Evolutionary conservation across 2,329 filamentous ascomycete genomes (phyloP), one percentile per base, ranked within the genome.

Genomic region (Esteya vermicola): DNA sequence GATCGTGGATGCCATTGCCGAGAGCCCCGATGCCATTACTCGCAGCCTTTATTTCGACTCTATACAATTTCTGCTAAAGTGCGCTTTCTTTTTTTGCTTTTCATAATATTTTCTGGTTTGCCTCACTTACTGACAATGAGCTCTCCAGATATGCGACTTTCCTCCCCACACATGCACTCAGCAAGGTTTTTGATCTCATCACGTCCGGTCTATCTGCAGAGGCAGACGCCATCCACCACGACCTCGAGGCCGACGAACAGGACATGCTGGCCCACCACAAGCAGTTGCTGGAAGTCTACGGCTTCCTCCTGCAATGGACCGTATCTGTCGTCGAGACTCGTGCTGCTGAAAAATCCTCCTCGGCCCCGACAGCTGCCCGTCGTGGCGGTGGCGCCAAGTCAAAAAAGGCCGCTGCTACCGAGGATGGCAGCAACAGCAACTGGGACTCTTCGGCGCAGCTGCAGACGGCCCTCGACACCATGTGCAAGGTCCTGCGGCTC

Each of bases 31-130:
- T 60, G 82, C 83, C 44, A 80, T 98, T 49, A 78, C 77, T 46
- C 80, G 79, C 60, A 74, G 78, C 52, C 72, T 77, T 38, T 73
- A 80, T 48, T 88, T 96, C 64, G 89, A 98, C 65, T 94, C 88
- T 46, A 61, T 98, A 51, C 89, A 95, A 60, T 94, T 94, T 56
- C 67, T 98, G 44, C 72, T 98, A 65, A 98, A 98, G 89, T 96
- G 76, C 68, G 85, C 75, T 54, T 71, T 65, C 57, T 69, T 64
- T 61, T 52, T 54, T 52, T 38, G 40, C 42, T 55, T 54, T 48
- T 50, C n/a, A n/a, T n/a, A n/a, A n/a, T 48, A 43, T 33, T 43
- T 44, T 40, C 44, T 47, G 39, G 28, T n/a, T n/a, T n/a, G n/a
- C n/a, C n/a, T n/a, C n/a, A n/a, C n/a, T n/a, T n/a, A n/a, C n/a